Evolutionary conservation across 805 yeast genomes (phyloP), one percentile per base, ranked within the genome.

Genomic region (Spencermartinsiella europaea): DNA sequence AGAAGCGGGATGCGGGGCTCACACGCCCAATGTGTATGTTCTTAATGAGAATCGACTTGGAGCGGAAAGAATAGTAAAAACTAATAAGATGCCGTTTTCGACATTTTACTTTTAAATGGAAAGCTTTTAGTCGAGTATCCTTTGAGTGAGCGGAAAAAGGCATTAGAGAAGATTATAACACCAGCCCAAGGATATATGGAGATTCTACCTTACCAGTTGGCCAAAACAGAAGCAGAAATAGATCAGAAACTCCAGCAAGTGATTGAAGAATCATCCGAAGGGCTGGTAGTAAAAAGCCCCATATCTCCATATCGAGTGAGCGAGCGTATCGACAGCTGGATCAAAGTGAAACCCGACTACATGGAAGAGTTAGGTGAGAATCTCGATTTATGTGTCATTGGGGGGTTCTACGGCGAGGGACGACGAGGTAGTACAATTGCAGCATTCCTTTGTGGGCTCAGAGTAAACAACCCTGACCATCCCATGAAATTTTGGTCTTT

Each of bases 311-410:
- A 91, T 61, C 60, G 66, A 2, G 72, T 85, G 14, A 86, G 79
- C n/a, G 75, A 73, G 28, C 67, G 88, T 42, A 72, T 73, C 37
- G 76, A 74, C 15, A 66, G 73, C n/a, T 91, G 97, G 96, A 69
- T 88, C 14, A 91, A 91, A 59, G 76, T 91, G 1, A 91, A 91
- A 62, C 98, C 98, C 0, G 96, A 90, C 55, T 90, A 89, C 59
- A 68, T 89, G 44, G 83, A 80, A 46, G 87, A 83, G 48, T 84
- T 85, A 63, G 96, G 96, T 7, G 95, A 89, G 52, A 85, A 85
- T 57, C 69, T 89, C 51, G 98, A 91, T 63, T 62, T 89, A 40
- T 70, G 81, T 2, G 76, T 91, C 0, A 80, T 90, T 47, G 99
- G 97, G 0, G 83, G 81, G 46, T 80, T 77, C 46, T 80, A 80